phyloP scores from a whole-genome alignment of 805 yeast species.

The Candida broadrunensis region DNA sequence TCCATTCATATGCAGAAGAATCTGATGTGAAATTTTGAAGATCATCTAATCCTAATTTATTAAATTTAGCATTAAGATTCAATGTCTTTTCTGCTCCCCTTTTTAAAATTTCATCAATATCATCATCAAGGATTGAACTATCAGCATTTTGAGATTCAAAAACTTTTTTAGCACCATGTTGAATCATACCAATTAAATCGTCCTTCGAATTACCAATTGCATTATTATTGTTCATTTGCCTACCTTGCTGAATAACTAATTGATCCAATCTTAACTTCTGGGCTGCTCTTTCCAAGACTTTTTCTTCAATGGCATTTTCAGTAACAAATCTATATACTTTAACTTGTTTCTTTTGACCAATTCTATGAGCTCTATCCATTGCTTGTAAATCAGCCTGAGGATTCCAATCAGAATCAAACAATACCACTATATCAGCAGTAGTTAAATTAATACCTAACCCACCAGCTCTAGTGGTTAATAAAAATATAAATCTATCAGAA shows the following conservation, averaged over 20 bases:
- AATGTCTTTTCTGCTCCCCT: slow-evolving; percentile 83
- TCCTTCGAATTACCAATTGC: slow-evolving; percentile 65
- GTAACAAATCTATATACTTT: slow-evolving; percentile 90
- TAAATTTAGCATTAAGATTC: slow-evolving; percentile 74
- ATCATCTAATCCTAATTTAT: slow-evolving; percentile 87
- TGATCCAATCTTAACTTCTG: slow-evolving; percentile 91
- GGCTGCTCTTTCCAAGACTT: slow-evolving; percentile 93
- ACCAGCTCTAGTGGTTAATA: slow-evolving; percentile 94
- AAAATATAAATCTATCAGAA: slow-evolving; percentile 77
- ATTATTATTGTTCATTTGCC: slow-evolving; percentile 45
- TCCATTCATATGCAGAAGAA: slow-evolving; percentile 93
- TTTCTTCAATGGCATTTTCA: slow-evolving; percentile 94
- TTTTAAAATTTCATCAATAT: slow-evolving; percentile 78
- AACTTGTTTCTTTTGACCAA: slow-evolving; percentile 96
- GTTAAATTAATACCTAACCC: slow-evolving; percentile 94
- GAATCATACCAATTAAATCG: slow-evolving; percentile 91
- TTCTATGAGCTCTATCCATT: slow-evolving; percentile 97
- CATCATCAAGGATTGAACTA: slow-evolving; percentile 47
- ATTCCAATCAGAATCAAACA: slow-evolving; percentile 95
- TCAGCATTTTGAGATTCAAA: slow-evolving; percentile 50
- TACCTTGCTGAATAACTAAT: slow-evolving; percentile 91
- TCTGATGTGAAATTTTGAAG: slow-evolving; percentile 88
- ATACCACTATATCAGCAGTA: slow-evolving; percentile 83
- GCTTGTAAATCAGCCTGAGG: slow-evolving; percentile 98
- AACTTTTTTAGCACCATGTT: slow-evolving; percentile 90